A percentile compares a stretch with the other conserved stretches of the same genome.
phyloP scores from a whole-genome alignment of 768 basidiomycete genomes.

The Psilocybe cyanescens region DNA sequence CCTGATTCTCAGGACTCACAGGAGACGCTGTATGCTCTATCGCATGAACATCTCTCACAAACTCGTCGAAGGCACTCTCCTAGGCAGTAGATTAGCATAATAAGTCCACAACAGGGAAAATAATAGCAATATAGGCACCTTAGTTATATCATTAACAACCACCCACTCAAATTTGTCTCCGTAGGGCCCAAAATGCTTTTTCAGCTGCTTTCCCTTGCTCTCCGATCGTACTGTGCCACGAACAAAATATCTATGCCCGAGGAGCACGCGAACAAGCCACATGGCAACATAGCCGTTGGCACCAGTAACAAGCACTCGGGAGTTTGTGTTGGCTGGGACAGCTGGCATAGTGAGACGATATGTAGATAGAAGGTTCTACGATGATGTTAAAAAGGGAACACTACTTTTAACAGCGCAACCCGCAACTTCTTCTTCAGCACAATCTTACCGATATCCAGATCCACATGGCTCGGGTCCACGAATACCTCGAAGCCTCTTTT shows the following conservation, averaged over 20 bases:
- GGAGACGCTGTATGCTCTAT: constrained; percentile 75
- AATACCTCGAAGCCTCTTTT: too few species aligned
- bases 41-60: constrained; percentile 73
- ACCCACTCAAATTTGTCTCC: constrained; percentile 60
- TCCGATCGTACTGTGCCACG: constrained; percentile 69
- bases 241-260: constrained; percentile 65
- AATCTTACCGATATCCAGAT: too few species aligned
- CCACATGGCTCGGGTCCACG: too few species aligned
- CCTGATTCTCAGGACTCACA: constrained; percentile 39
- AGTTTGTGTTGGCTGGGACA: too few species aligned
- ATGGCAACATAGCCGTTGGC: constrained; percentile 64
- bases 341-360: too few species aligned
- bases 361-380: too few species aligned
- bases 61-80: constrained; percentile 77
- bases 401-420: too few species aligned
- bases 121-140: constrained; percentile 22
- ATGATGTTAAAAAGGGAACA: too few species aligned
- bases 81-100: constrained; percentile 31
- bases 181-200: constrained; percentile 58
- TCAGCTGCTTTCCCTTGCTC: constrained; percentile 60
- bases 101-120: too few species aligned
- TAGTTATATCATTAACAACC: constrained; percentile 71
- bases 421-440: too few species aligned
- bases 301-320: constrained; percentile 53
- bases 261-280: constrained; percentile 58